A percentile compares a stretch with the other conserved stretches of the same genome.
Evolutionary conservation across 2,329 filamentous ascomycete species (phyloP).

Genomic region (Penicillium sp.): DNA sequence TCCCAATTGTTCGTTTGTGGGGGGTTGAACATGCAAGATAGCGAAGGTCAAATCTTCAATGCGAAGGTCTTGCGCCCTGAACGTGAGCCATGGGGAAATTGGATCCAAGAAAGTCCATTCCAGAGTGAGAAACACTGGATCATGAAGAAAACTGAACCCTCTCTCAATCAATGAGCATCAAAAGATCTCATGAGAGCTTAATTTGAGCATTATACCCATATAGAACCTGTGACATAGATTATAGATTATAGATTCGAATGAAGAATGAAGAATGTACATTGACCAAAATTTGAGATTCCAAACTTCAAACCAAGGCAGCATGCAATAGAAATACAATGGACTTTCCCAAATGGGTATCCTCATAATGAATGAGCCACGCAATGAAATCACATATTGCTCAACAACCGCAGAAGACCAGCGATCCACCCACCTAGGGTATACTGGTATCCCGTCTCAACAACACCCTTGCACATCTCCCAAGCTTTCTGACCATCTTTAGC

Average conservation of each 20-base stretch:
- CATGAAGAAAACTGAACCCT: background rate
- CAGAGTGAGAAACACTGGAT: constrained; percentile 14
- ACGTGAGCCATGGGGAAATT: constrained; percentile 19
- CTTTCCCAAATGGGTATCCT: background rate
- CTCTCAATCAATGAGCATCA: no score
- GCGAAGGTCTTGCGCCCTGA: constrained; percentile 27
- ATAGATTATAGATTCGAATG: background rate
- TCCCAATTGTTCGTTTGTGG: constrained; percentile 30
- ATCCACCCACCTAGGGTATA: constrained; percentile 44
- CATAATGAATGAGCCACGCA: background rate
- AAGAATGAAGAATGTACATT: background rate
- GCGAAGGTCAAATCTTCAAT: constrained; percentile 26
- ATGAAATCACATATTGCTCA: constrained; percentile 38
- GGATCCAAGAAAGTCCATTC: constrained; percentile 27
- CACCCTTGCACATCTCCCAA: constrained; percentile 57
- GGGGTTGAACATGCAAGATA: constrained; percentile 19
- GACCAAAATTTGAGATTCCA: background rate
- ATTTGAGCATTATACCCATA: constrained; percentile 9
- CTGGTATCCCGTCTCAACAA: constrained; percentile 50
- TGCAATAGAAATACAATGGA: background rate
- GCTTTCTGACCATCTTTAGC: constrained; percentile 58
- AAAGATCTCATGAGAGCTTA: background rate
- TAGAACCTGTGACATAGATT: background rate
- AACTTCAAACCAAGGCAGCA: background rate
- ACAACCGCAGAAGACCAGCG: constrained; percentile 38